Evolutionary conservation across 2,329 filamentous ascomycete genomes (phyloP).

Genomic region (Alternaria rosae): DNA sequence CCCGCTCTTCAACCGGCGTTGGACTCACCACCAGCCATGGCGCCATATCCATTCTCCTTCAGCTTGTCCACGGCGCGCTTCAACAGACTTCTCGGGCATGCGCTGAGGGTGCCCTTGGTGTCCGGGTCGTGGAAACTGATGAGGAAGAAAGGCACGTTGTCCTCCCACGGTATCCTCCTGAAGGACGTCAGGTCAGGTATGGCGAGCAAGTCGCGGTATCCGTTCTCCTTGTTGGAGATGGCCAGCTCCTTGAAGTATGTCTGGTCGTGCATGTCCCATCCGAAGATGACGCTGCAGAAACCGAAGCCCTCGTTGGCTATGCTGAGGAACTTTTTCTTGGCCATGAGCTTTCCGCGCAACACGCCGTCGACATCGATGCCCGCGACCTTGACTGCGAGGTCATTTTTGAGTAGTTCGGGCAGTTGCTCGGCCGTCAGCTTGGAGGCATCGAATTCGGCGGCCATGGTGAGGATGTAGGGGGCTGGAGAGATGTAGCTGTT

Average conservation of each 20-base stretch:
- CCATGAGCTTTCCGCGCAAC: conserved; percentile 87
- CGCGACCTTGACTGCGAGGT: conserved; percentile 84
- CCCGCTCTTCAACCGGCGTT: conserved; percentile 11
- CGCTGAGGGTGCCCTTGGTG: conserved; percentile 72
- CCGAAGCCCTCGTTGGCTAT: conserved; percentile 83
- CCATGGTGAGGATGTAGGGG: conserved; percentile 14
- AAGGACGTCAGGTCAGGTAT: conserved; percentile 80
- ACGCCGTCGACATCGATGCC: conserved; percentile 88
- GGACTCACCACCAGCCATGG: conserved; percentile 84
- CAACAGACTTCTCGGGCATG: conserved; percentile 80
- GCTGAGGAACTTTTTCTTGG: conserved; percentile 90
- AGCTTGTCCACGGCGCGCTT: conserved; percentile 73
- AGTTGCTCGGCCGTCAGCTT: conserved; percentile 70
- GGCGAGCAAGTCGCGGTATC: conserved; percentile 85
- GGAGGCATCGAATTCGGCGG: conserved; percentile 25
- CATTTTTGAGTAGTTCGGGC: conserved; percentile 70
- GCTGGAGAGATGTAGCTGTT: neutral
- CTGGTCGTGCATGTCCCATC: conserved; percentile 96
- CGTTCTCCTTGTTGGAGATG: conserved; percentile 90
- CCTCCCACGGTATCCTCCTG: conserved; percentile 89
- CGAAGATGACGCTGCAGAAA: conserved; percentile 93
- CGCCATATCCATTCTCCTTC: conserved; percentile 72
- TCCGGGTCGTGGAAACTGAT: conserved; percentile 86
- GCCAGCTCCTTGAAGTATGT: conserved; percentile 86
- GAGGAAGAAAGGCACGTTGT: conserved; percentile 84